phyloP scores from a whole-genome alignment of 2,329 filamentous ascomycete genomes.

The Tolypocladium inflatum region DNA sequence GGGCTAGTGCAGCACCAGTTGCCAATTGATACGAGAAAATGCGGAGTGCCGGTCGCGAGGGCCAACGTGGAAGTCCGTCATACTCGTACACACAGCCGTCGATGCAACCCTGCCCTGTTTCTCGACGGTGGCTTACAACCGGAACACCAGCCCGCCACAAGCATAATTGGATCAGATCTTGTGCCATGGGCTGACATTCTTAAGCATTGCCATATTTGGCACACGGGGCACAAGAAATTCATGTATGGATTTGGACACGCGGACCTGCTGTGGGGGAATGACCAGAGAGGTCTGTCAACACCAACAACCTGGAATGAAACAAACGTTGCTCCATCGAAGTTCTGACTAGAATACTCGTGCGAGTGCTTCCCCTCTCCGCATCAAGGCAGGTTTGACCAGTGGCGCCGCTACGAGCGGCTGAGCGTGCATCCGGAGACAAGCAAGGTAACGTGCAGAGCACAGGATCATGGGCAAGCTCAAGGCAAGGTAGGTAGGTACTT shows the following conservation, averaged over 20 bases:
- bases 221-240: neutral
- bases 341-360: neutral
- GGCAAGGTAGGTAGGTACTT: neutral
- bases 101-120: slow-evolving; percentile 2
- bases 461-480: neutral
- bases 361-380: neutral
- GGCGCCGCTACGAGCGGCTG: neutral
- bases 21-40: neutral
- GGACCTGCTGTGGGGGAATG: neutral
- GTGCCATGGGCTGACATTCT: neutral
- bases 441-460: neutral
- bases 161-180: neutral
- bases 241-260: neutral
- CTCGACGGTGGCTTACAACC: neutral
- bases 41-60: neutral
- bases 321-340: neutral
- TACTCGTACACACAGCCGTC: neutral
- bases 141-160: neutral
- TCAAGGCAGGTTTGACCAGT: neutral
- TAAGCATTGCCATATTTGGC: neutral
- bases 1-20: neutral
- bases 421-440: neutral
- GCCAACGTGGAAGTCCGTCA: neutral
- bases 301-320: neutral
- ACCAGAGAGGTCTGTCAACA: neutral